These are phyloP conservation scores for Alternaria incomplexa DNA, from an alignment of 2,329 filamentous ascomycete genomes.

Conservation along the genomic window DNA sequence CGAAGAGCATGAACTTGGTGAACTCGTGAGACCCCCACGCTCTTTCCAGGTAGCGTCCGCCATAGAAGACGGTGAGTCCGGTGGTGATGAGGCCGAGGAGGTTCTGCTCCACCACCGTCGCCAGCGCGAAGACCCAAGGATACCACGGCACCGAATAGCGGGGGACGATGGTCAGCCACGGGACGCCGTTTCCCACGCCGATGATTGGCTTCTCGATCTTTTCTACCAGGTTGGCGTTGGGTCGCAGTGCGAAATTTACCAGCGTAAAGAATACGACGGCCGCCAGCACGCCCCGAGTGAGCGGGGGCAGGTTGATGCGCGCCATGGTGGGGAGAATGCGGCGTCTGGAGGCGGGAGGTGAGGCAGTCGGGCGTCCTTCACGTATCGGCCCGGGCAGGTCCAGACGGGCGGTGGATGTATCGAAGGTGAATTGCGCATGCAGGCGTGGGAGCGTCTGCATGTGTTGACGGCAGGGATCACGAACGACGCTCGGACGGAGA, in stretches of 20 bases:
- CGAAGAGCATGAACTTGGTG: constrained; percentile 83
- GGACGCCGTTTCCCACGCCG: constrained; percentile 68
- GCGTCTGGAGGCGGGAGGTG: not conserved
- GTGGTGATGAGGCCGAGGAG: constrained; percentile 83
- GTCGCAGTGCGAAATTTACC: constrained; percentile 77
- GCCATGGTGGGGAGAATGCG: constrained; percentile 61
- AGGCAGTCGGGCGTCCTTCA: not conserved
- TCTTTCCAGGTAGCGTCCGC: constrained; percentile 91
- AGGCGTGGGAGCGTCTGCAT: not conserved
- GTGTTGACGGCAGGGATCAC: constrained; percentile 1
- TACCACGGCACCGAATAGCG: constrained; percentile 77
- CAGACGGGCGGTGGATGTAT: not conserved
- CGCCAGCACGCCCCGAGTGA: constrained; percentile 82
- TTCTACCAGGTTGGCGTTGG: constrained; percentile 51
- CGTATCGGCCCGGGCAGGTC: not conserved
- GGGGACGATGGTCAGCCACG: constrained; percentile 87
- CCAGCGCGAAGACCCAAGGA: constrained; percentile 89
- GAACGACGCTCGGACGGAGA: constrained; percentile 7
- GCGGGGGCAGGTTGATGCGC: constrained; percentile 89
- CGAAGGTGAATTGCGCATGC: not conserved
- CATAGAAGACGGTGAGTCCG: constrained; percentile 81
- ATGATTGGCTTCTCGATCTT: constrained; percentile 52
- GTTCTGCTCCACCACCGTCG: constrained; percentile 91
- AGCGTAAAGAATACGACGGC: constrained; percentile 77
- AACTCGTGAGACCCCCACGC: constrained; percentile 94